phyloP scores from a whole-genome alignment of 768 basidiomycete species.

The Amylocystis lapponica region DNA sequence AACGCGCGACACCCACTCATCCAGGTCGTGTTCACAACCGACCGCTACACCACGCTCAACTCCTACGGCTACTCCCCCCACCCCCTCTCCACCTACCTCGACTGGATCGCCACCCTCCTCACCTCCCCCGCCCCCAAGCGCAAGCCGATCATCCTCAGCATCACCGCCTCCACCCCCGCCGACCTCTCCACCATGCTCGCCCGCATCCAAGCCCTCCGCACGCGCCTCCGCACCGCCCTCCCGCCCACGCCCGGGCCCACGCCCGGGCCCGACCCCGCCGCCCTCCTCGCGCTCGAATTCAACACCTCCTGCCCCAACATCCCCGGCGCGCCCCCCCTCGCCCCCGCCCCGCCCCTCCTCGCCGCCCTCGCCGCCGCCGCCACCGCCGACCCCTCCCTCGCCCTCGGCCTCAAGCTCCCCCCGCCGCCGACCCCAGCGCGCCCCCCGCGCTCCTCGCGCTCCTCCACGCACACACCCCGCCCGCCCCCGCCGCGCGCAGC shows the following conservation, averaged over 20 bases:
- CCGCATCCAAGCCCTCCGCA: constrained; percentile 57
- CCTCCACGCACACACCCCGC: constrained; percentile 79
- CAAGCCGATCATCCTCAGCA: constrained; percentile 76
- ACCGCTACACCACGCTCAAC: constrained; percentile 55
- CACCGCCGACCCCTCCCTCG: constrained; percentile 45
- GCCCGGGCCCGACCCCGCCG: constrained; percentile 19
- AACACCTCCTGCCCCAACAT: constrained; percentile 89
- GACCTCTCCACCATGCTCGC: constrained; percentile 51
- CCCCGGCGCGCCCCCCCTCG: constrained; percentile 45
- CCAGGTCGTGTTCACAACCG: constrained; percentile 2
- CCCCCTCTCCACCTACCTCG: constrained; percentile 59
- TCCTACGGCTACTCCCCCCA: constrained; percentile 86
- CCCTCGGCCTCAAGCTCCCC: constrained; percentile 74
- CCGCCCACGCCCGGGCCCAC: constrained; percentile 16
- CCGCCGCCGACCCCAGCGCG: constrained; percentile 52
- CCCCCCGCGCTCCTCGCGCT: constrained; percentile 65
- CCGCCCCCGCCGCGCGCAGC: constrained; percentile 35
- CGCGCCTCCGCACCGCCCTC: constrained; percentile 19
- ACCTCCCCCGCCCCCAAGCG: constrained; percentile 26
- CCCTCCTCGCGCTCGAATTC: constrained; percentile 66
- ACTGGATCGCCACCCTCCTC: constrained; percentile 52
- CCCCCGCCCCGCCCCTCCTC: constrained; percentile 48
- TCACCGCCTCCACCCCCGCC: constrained; percentile 54
- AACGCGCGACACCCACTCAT: neutral
- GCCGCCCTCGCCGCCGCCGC: constrained; percentile 45